Evolutionary conservation across 148 eudicot species (phyloP).

Genomic region (Tetragonia tetragonoides): DNA sequence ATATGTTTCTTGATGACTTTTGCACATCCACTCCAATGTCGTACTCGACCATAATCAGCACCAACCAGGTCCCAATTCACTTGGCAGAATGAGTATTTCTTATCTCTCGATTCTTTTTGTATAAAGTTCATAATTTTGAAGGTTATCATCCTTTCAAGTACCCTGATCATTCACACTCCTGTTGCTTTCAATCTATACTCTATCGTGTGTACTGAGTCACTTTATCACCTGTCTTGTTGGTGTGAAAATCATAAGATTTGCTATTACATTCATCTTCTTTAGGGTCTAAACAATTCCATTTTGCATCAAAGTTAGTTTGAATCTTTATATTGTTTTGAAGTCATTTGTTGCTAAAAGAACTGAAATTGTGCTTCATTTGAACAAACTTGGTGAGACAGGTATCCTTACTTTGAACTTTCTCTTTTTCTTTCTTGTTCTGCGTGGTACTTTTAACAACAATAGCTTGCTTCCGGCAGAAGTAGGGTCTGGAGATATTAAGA

Average conservation of each 20-base stretch:
- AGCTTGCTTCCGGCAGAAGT: neutral
- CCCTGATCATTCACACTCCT: neutral
- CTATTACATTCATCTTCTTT: neutral
- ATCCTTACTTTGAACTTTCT: neutral
- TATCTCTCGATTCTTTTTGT: neutral
- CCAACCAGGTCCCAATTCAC: neutral
- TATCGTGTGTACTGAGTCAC: neutral
- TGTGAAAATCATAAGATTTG: neutral
- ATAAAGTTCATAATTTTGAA: neutral
- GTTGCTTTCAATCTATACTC: neutral
- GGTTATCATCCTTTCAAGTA: neutral
- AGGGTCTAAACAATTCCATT: neutral
- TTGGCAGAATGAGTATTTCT: neutral
- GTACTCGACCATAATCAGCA: neutral
- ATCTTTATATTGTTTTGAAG: neutral
- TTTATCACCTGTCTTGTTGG: neutral
- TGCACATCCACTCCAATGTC: slow-evolving; percentile 2
- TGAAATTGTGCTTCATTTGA: neutral
- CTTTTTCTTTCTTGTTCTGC: neutral
- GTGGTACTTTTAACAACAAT: neutral
- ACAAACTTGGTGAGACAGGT: neutral
- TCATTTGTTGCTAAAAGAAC: neutral
- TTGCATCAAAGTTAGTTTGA: neutral
- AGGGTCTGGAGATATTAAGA: no score
- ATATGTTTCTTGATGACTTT: neutral